Evolutionary conservation across 192 early-diverging fungal genomes (phyloP), one percentile per base, ranked within the genome.

Genomic region (Gigaspora rosea): DNA sequence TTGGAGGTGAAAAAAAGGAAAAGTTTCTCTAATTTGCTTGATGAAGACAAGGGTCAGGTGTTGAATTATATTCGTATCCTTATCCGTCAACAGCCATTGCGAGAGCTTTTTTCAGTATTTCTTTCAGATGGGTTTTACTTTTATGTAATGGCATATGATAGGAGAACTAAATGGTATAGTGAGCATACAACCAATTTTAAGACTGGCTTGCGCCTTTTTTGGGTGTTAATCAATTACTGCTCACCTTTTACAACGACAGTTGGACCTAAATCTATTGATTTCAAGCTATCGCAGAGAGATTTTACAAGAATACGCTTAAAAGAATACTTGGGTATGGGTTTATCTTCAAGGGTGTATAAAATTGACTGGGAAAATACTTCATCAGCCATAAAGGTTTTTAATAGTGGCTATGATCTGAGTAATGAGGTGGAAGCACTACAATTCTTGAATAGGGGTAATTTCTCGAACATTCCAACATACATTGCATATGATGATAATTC

Each of bases 81-180:
- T 50, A 10, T 70, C 16, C 20, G 32, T 3, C 67, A 70, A 1
- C 67, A 70, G 13, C 67, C 67, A 49, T 49, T 70, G 15, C 49
- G 20, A 15, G 46, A 16, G 32, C 48, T 41, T 50, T 70, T 70
- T 70, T 36, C 67, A 16, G 0, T 70, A 70, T 70, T 70, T 70
- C 67, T 51, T 27, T 70, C 67, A 51, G 49, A 70, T 33, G 67
- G 20, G n/a, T 70, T 49, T 70, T 2, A 51, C 0, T 70, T 70
- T 70, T 70, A 70, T 70, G 67, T 70, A 70, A 69, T 69, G 67
- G 67, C 3, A 11, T 69, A n/a, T 69, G 48, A 70, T 70, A 70
- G 67, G 33, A 51, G 15, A 13, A 70, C 67, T 33, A 70, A 51
- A 51, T 1, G 8, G 33, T 70, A 50, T 70, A 70, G 49, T 0